Evolutionary conservation across 2,329 filamentous ascomycete species (phyloP).

Genomic region (Plectosphaerella sp.): DNA sequence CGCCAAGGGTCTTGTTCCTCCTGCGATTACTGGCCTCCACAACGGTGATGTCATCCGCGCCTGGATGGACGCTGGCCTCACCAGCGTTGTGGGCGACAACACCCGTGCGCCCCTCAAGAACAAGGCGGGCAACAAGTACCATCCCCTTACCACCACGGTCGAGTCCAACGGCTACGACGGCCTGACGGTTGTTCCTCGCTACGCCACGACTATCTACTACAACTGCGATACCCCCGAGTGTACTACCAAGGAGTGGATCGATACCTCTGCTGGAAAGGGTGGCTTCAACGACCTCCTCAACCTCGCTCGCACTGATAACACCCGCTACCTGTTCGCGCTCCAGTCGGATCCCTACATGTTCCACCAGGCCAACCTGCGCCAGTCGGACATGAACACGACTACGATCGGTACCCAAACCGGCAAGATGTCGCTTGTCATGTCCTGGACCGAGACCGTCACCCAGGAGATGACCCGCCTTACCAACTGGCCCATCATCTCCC

Average conservation of each 20-base stretch:
- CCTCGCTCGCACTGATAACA: slow-evolving; percentile 46
- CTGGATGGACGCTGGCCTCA: slow-evolving; percentile 55
- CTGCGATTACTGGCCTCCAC: slow-evolving; percentile 59
- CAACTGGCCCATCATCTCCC: slow-evolving; percentile 17
- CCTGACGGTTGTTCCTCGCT: slow-evolving; percentile 53
- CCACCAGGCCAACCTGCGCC: slow-evolving; percentile 58
- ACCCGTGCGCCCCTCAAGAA: slow-evolving; percentile 52
- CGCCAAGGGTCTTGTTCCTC: slow-evolving; percentile 52
- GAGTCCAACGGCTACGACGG: slow-evolving; percentile 49
- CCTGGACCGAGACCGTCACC: slow-evolving; percentile 50
- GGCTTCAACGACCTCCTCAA: slow-evolving; percentile 46
- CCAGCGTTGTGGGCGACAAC: slow-evolving; percentile 58
- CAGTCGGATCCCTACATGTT: slow-evolving; percentile 55
- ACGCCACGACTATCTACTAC: slow-evolving; percentile 60
- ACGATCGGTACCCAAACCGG: slow-evolving; percentile 42
- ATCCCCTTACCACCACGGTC: slow-evolving; percentile 49
- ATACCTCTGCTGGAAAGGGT: slow-evolving; percentile 51
- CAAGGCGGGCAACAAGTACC: slow-evolving; percentile 38
- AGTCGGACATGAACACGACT: slow-evolving; percentile 38
- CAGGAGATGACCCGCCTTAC: slow-evolving; percentile 49
- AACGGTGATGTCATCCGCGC: slow-evolving; percentile 59
- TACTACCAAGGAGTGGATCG: slow-evolving; percentile 55
- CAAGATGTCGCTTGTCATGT: slow-evolving; percentile 49
- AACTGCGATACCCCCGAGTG: slow-evolving; percentile 56
- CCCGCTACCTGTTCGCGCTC: slow-evolving; percentile 51